Percentiles rank a stretch among this genome's conserved stretches.
phyloP scores from a whole-genome alignment of 1,139 yeast species.

The Candida freyschussii region DNA sequence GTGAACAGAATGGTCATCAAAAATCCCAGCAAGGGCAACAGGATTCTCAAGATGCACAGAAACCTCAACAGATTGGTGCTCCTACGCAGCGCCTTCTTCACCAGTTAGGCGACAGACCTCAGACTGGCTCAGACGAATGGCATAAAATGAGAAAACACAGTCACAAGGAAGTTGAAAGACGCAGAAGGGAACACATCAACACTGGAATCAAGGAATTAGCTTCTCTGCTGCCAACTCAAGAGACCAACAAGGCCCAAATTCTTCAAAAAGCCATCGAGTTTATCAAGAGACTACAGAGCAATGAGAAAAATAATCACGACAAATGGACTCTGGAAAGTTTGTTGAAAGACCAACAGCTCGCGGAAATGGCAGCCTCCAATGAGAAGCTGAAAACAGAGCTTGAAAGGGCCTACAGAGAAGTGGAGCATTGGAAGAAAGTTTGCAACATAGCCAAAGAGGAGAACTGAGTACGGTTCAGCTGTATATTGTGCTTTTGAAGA shows the following conservation, averaged over 20 bases:
- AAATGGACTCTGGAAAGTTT: conserved; percentile 93
- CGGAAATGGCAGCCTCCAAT: conserved; percentile 71
- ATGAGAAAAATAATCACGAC: conserved; percentile 81
- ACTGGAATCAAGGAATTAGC: conserved; percentile 84
- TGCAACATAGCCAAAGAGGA: conserved; percentile 9
- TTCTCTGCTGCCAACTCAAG: conserved; percentile 70
- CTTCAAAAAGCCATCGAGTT: conserved; percentile 84
- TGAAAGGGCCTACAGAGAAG: conserved; percentile 89
- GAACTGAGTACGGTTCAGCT: no score
- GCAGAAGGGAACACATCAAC: conserved; percentile 91
- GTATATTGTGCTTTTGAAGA: no score
- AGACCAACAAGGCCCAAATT: conserved; percentile 88
- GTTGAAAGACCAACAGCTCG: conserved; percentile 84
- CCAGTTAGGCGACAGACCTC: conserved; percentile 30
- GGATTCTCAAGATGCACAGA: neutral
- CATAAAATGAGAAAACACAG: conserved; percentile 78
- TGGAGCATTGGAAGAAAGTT: conserved; percentile 68
- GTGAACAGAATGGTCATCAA: no score
- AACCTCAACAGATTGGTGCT: conserved; percentile 18
- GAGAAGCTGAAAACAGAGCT: conserved; percentile 76
- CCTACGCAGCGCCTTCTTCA: conserved; percentile 17
- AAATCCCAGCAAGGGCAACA: conserved; percentile 22
- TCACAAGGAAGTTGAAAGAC: conserved; percentile 96
- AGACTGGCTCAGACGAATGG: conserved; percentile 82
- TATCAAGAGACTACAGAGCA: conserved; percentile 81